A percentile compares a stretch with the other conserved stretches of the same genome.
phyloP scores from a whole-genome alignment of 352 stramenopile species.

The Phytophthora brassicae region DNA sequence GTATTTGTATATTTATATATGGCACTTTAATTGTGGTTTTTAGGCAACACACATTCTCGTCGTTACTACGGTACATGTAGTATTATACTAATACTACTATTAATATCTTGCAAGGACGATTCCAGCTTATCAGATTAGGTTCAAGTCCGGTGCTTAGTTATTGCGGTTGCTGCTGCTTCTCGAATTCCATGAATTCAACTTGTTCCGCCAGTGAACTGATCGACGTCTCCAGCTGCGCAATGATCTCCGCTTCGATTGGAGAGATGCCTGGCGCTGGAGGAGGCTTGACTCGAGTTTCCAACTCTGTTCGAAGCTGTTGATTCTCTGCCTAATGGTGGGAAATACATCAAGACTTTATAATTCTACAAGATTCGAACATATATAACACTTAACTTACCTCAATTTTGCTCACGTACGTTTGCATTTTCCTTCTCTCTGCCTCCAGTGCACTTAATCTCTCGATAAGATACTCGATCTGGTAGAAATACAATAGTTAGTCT shows the following conservation, averaged over 20 bases:
- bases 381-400: slow-evolving; percentile 38
- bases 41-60: too few relatives aligned
- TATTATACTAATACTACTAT: too few relatives aligned
- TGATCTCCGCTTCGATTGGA: slow-evolving; percentile 45
- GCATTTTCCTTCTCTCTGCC: slow-evolving; percentile 39
- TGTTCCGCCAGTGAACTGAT: slow-evolving; percentile 49
- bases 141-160: background rate
- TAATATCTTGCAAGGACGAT: too few relatives aligned
- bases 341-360: background rate
- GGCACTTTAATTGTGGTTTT: background rate
- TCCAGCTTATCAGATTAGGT: background rate
- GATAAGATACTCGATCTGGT: slow-evolving; percentile 59
- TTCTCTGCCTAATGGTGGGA: slow-evolving; percentile 37
- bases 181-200: slow-evolving; percentile 42
- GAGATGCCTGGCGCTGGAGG: slow-evolving; percentile 20
- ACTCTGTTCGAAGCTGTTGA: slow-evolving; percentile 32
- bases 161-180: slow-evolving; percentile 22
- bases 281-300: slow-evolving; percentile 17
- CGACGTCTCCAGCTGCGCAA: slow-evolving; percentile 46
- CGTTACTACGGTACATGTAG: too few relatives aligned
- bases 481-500: background rate
- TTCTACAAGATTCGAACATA: background rate
- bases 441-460: slow-evolving; percentile 56
- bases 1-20: slow-evolving; percentile 6
- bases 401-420: slow-evolving; percentile 37